Evolutionary conservation across 2,329 filamentous ascomycete species (phyloP).

Genomic region (Pseudonectria foliicola): DNA sequence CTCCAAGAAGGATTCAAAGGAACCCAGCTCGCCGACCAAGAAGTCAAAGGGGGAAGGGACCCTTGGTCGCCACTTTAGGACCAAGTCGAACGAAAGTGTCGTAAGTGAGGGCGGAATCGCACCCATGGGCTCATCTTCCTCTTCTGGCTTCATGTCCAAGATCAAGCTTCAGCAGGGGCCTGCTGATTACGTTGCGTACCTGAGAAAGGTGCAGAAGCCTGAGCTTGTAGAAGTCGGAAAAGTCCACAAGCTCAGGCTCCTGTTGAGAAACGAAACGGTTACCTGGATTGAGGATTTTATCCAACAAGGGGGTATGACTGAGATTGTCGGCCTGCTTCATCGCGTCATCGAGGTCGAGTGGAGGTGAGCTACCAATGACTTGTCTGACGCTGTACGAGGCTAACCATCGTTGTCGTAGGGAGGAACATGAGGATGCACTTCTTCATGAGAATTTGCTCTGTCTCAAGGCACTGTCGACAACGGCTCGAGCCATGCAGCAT

Average conservation of each 20-base stretch:
- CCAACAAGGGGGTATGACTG: conserved; percentile 80
- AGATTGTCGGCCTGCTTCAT: conserved; percentile 78
- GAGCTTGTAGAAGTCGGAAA: conserved; percentile 87
- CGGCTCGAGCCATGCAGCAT: conserved; percentile 74
- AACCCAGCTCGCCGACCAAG: conserved; percentile 63
- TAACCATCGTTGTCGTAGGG: conserved; percentile 41
- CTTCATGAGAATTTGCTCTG: conserved; percentile 89
- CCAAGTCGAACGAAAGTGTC: conserved; percentile 66
- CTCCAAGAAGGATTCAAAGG: conserved; percentile 52
- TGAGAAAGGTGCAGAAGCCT: conserved; percentile 74
- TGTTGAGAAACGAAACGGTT: conserved; percentile 91
- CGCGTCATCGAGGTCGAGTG: conserved; percentile 95
- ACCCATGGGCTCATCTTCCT: conserved; percentile 46
- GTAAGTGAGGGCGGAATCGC: conserved; percentile 51
- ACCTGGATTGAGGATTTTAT: conserved; percentile 94
- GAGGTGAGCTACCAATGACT: conserved; percentile 50
- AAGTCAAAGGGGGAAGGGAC: conserved; percentile 63
- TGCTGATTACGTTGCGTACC: conserved; percentile 77
- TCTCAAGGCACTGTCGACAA: conserved; percentile 90
- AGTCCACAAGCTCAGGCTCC: conserved; percentile 81
- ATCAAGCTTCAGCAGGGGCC: conserved; percentile 69
- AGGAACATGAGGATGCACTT: conserved; percentile 91
- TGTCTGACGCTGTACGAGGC: conserved; percentile 1
- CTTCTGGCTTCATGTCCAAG: conserved; percentile 55
- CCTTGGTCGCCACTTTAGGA: conserved; percentile 57